Percentiles rank a stretch among this genome's conserved stretches.
These are phyloP conservation scores for Mycena epipterygia DNA, from an alignment of 768 basidiomycete species.

Conservation along the genomic window DNA sequence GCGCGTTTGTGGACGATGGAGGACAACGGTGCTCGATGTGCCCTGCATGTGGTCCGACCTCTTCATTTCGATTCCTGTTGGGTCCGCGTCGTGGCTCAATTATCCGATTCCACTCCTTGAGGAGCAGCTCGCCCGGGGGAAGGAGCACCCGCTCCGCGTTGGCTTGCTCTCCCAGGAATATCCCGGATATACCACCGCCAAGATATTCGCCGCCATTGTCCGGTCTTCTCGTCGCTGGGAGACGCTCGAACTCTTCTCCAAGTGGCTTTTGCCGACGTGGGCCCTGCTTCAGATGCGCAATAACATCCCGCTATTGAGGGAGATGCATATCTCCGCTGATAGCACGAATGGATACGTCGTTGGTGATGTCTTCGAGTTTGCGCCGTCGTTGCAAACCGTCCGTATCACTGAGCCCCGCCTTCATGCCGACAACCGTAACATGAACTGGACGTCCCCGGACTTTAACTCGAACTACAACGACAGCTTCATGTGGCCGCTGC, in stretches of 20 bases:
- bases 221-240: background rate
- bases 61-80: background rate
- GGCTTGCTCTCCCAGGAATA: background rate
- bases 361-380: background rate
- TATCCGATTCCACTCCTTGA: background rate
- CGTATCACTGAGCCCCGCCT: background rate
- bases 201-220: constrained; percentile 1
- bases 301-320: background rate
- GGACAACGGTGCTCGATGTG: constrained; percentile 4
- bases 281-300: background rate
- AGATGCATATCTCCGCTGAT: constrained; percentile 3
- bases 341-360: background rate
- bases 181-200: constrained; percentile 8
- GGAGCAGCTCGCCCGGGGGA: background rate
- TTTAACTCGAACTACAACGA: background rate
- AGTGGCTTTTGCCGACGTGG: background rate
- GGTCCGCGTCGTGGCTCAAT: background rate
- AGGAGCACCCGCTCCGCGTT: background rate
- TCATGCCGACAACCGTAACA: constrained; percentile 14
- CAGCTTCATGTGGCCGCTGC: constrained; percentile 5
- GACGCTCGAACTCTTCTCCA: constrained; percentile 4
- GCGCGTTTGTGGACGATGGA: constrained; percentile 19
- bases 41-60: constrained; percentile 13
- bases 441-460: background rate
- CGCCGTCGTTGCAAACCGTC: background rate